Evolutionary conservation across 23 red algal species (phyloP).

Genomic region (Pyropia yezoensis): DNA sequence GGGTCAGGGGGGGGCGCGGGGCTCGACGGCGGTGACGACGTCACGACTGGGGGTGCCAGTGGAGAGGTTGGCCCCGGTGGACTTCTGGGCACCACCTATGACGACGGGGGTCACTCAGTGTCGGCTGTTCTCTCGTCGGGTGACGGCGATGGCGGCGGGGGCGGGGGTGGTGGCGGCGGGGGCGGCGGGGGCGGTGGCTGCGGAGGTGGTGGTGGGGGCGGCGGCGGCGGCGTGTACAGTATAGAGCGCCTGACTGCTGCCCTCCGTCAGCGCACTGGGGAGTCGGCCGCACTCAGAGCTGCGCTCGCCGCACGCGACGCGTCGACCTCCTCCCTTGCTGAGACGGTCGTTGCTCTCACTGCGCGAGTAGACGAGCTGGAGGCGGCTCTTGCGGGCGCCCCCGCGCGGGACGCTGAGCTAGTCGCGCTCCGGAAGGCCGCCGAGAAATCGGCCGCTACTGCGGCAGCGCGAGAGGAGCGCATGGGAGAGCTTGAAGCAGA

Average conservation of each 20-base stretch:
- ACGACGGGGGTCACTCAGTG: background rate
- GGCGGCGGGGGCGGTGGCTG: constrained; percentile 6
- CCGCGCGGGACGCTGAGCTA: constrained; percentile 24
- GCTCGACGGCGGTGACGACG: background rate
- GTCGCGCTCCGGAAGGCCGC: constrained; percentile 32
- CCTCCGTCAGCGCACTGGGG: constrained; percentile 43
- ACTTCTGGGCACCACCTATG: constrained; percentile 5
- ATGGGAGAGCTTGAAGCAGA: constrained; percentile 72
- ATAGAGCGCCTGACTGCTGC: constrained; percentile 24
- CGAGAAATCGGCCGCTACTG: constrained; percentile 39
- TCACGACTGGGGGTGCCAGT: background rate
- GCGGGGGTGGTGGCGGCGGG: constrained; percentile 5
- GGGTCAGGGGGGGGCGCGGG: background rate
- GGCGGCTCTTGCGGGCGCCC: constrained; percentile 19
- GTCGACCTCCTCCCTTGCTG: constrained; percentile 29
- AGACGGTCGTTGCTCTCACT: constrained; percentile 48
- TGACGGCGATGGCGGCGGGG: constrained; percentile 9
- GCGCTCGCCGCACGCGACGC: constrained; percentile 43
- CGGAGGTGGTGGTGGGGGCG: background rate
- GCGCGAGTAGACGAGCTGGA: constrained; percentile 24
- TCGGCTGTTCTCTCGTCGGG: constrained; percentile 14
- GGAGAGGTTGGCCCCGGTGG: constrained; percentile 3
- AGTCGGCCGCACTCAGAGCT: constrained; percentile 35
- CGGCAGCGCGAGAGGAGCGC: constrained; percentile 76
- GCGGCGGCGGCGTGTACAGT: constrained; percentile 32